Evolutionary conservation across 1,284 basidiomycete genomes (phyloP).

Genomic region (Ceratobasidium sp.): DNA sequence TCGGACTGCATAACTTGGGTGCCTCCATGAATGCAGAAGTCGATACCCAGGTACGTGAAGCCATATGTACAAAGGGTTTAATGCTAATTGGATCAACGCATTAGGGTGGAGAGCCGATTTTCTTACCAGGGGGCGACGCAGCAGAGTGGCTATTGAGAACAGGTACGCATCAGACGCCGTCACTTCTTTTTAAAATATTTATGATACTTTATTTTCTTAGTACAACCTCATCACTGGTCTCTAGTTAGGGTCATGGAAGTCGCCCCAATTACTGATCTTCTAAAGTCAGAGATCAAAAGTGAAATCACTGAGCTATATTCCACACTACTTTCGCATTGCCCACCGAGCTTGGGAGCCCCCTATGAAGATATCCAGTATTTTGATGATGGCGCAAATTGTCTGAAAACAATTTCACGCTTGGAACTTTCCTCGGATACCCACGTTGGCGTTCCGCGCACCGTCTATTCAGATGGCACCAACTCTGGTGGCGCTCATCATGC

Average conservation of each 20-base stretch:
- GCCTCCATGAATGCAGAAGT: neutral
- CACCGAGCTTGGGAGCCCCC: neutral
- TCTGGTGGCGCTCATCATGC: neutral
- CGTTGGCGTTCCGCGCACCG: neutral
- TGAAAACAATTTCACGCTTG: constrained; percentile 18
- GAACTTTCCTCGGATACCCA: neutral
- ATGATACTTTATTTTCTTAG: neutral
- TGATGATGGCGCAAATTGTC: constrained; percentile 5
- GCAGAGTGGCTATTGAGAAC: neutral
- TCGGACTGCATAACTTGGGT: neutral
- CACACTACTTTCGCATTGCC: constrained; percentile 2
- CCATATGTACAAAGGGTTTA: neutral
- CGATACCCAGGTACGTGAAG: neutral
- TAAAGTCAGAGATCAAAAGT: neutral
- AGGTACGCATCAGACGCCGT: neutral
- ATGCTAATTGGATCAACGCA: neutral
- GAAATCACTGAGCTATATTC: neutral
- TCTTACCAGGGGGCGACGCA: neutral
- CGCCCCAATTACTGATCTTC: neutral
- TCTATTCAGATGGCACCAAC: neutral
- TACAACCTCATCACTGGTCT: neutral
- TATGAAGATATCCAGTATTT: neutral
- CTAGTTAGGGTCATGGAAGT: constrained; percentile 9
- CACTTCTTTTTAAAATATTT: neutral
- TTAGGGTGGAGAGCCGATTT: constrained; percentile 1